Percentiles rank a stretch among this genome's conserved stretches.
Evolutionary conservation across 306 rosid species (phyloP).

Genomic region (Sphenostylis stenocarpa): DNA sequence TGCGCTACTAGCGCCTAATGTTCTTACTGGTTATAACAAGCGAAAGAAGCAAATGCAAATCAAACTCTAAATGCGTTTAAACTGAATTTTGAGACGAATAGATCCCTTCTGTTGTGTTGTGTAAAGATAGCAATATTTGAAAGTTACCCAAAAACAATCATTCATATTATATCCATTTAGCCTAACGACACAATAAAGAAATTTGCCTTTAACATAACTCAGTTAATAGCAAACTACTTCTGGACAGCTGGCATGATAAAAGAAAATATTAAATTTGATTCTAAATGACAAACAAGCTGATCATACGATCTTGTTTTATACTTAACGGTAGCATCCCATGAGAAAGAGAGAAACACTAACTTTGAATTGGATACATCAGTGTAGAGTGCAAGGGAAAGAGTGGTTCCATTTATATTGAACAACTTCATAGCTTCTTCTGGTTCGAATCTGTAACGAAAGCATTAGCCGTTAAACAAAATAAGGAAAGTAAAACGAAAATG

Average conservation of each 20-base stretch:
- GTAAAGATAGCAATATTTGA: background rate
- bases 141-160: background rate
- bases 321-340: background rate
- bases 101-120: background rate
- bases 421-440: slow-evolving; percentile 57
- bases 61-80: background rate
- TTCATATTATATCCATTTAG: background rate
- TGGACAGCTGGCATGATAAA: background rate
- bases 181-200: background rate
- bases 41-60: background rate
- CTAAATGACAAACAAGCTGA: no score
- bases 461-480: background rate
- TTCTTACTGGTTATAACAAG: background rate
- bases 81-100: background rate
- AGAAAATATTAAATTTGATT: background rate
- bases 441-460: slow-evolving; percentile 16
- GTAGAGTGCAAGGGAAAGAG: slow-evolving; percentile 68
- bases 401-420: slow-evolving; percentile 54
- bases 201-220: background rate
- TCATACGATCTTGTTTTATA: no score
- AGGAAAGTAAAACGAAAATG: background rate
- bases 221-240: background rate
- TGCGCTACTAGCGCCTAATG: background rate
- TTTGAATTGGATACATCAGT: slow-evolving; percentile 72
- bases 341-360: slow-evolving; percentile 44